phyloP scores from a whole-genome alignment of 345 rosid species.

The Turnera subulata region DNA sequence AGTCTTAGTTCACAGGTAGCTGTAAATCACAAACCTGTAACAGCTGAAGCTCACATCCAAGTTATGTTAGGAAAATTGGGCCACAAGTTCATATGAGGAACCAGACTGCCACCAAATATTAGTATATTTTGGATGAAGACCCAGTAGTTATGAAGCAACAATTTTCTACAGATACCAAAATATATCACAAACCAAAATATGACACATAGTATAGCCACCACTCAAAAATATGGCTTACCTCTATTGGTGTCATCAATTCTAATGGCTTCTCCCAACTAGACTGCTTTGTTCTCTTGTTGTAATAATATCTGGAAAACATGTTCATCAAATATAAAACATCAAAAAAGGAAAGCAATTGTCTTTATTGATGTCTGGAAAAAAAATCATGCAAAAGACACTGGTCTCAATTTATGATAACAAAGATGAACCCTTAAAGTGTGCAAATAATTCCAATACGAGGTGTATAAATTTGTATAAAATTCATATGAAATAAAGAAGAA shows the following conservation, averaged over 20 bases:
- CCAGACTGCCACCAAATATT: no score
- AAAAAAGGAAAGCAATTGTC: background rate
- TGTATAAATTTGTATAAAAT: background rate
- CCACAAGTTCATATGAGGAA: no score
- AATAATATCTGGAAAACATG: conserved; percentile 65
- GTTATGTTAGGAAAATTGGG: no score
- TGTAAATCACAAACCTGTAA: no score
- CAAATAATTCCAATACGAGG: background rate
- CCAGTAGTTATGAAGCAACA: no score
- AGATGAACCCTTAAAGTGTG: background rate
- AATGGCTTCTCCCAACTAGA: conserved; percentile 98
- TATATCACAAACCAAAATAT: no score
- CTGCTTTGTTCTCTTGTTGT: conserved; percentile 86
- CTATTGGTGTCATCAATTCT: conserved; percentile 93
- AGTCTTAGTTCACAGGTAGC: no score
- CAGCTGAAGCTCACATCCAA: no score
- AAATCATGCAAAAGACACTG: background rate
- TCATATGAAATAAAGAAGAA: background rate
- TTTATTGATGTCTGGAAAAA: background rate
- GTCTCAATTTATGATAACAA: background rate
- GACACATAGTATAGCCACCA: background rate
- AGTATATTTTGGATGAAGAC: no score
- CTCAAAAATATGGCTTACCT: conserved; percentile 49
- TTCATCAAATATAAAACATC: conserved; percentile 3
- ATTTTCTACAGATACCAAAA: no score